Percentiles rank a stretch among this genome's conserved stretches.
These are phyloP conservation scores for Cetraspora pellucida DNA, from an alignment of 192 early-diverging fungal species.

Conservation along the genomic window DNA sequence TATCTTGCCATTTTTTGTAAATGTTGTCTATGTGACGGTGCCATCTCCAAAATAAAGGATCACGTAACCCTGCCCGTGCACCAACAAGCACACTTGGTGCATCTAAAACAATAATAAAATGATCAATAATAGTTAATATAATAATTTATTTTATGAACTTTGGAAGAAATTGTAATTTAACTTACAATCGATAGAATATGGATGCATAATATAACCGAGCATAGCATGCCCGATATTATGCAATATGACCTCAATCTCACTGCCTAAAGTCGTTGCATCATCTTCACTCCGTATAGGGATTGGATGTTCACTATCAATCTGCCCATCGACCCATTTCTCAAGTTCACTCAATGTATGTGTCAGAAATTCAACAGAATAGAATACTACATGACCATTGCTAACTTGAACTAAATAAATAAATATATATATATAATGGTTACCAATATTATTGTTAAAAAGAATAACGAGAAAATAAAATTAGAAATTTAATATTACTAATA, in stretches of 20 bases:
- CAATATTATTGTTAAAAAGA: not conserved
- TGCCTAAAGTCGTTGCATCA: not conserved
- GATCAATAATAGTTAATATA: not conserved
- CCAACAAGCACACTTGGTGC: not conserved
- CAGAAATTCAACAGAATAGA: not conserved
- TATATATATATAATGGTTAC: not conserved
- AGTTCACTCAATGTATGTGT: not conserved
- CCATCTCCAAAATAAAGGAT: not conserved
- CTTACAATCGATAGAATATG: not conserved
- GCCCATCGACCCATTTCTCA: not conserved
- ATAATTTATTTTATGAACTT: not conserved
- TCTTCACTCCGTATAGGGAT: too few species aligned
- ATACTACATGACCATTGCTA: not conserved
- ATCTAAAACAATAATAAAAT: not conserved
- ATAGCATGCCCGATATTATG: not conserved
- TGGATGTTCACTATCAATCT: not conserved
- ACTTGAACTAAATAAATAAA: not conserved
- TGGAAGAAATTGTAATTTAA: not conserved
- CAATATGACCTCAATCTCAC: not conserved
- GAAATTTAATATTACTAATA: not conserved
- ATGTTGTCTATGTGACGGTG: not conserved
- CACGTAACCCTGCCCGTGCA: not conserved
- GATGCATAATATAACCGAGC: not conserved
- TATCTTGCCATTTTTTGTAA: not conserved
- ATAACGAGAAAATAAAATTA: not conserved